These are phyloP conservation scores for Bidens hawaiensis DNA, from an alignment of 140 eudicot genomes.

Conservation along the genomic window DNA sequence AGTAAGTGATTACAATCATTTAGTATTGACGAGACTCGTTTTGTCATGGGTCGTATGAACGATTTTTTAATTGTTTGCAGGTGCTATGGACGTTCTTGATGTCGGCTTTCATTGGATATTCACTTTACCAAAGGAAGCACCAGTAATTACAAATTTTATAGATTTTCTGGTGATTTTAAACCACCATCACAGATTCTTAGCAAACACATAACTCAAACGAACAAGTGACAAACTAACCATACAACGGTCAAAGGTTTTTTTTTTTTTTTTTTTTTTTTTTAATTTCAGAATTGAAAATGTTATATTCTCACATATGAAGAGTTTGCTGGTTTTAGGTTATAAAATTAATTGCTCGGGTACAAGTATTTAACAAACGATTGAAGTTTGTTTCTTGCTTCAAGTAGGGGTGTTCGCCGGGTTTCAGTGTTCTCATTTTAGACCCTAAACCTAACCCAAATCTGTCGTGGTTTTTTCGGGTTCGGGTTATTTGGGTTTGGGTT, in stretches of 20 bases:
- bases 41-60: neutral
- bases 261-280: neutral
- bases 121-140: constrained; percentile 78
- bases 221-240: constrained; percentile 17
- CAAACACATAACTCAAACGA: constrained; percentile 17
- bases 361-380: neutral
- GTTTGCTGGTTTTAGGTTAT: neutral
- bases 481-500: too few relatives aligned
- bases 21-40: neutral
- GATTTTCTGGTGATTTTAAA: constrained; percentile 6
- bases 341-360: too few relatives aligned
- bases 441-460: too few relatives aligned
- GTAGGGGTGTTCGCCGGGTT: too few relatives aligned
- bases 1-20: constrained; percentile 34
- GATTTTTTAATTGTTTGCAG: constrained; percentile 26
- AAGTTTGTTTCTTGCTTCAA: neutral
- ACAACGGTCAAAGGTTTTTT: constrained; percentile 9
- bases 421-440: too few relatives aligned
- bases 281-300: neutral
- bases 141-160: constrained; percentile 27
- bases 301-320: neutral
- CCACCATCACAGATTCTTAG: constrained; percentile 12
- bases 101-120: constrained; percentile 95
- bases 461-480: too few relatives aligned
- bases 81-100: constrained; percentile 93